Evolutionary conservation across 805 yeast genomes (phyloP), one percentile per base, ranked within the genome.

Genomic region (Metschnikowia drakensbergensis): DNA sequence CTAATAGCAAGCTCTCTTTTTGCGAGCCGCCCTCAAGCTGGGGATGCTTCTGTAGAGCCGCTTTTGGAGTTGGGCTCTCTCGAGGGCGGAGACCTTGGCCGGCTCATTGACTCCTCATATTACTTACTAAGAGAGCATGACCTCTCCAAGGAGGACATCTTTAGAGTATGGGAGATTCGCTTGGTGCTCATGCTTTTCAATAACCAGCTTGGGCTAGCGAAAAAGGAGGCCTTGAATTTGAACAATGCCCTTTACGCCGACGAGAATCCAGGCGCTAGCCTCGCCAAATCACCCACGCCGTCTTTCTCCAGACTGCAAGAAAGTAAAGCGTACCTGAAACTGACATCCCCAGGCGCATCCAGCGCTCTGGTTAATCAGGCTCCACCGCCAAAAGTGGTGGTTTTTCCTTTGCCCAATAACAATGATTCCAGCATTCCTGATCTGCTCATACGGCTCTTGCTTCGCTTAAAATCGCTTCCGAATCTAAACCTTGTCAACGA

Each of bases 391-490:
- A 33, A n/a, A 25, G 27, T 26, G 3, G 41, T 37, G 11, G 58
- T 66, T 1, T 66, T 62, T 44, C 76, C 75, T 4, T 55, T 72
- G 17, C 75, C 75, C 8, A 65, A 65, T 37, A 69, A 69, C 46
- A 69, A 68, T 36, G 58, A 64, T 29, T 57, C 64, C 5, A 31
- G 39, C 6, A 62, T 71, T n/a, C 52, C 58, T 8, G 60, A 64
- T 52, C 56, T 54, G 46, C 54, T 72, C 32, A 50, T 72, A 26
- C 50, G 57, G 34, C 42, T 75, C 23, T 47, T 78, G 26, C 62
- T 74, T 30, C 60, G 78, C 46, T 61, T 79, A 45, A 76, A 70
- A 49, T 66, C 74, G 29, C 66, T 72, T 1, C 74, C 79, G 5
- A 75, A 69, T 48, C 46, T 76, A 49, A 56, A 62, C 27, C 55